A percentile compares a stretch with the other conserved stretches of the same genome.
phyloP scores from a whole-genome alignment of 1,139 yeast genomes.

The Sugiyamaella pinicola region DNA sequence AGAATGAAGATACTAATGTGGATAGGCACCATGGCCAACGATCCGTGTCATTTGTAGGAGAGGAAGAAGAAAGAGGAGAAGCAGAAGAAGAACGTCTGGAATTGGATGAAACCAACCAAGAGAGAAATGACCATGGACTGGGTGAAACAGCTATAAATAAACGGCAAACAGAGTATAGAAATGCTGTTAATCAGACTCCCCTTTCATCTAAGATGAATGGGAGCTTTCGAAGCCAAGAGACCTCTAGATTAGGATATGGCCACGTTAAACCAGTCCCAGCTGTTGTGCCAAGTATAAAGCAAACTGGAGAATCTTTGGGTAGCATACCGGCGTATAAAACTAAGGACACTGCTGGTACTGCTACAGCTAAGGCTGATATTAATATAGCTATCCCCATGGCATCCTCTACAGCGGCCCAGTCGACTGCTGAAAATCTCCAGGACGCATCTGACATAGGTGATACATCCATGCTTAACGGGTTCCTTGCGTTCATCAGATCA shows the following conservation, averaged over 20 bases:
- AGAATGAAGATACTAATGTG: constrained; percentile 13
- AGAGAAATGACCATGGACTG: not conserved
- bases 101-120: not conserved
- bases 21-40: not conserved
- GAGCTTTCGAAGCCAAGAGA: not conserved
- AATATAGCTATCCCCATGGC: not conserved
- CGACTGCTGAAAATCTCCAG: not conserved
- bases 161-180: constrained; percentile 8
- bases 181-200: constrained; percentile 11
- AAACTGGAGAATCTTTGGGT: too few relatives aligned
- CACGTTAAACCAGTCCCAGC: too few relatives aligned
- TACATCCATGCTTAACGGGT: constrained; percentile 17
- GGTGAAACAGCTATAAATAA: not conserved
- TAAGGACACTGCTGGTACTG: not conserved
- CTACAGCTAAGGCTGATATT: not conserved
- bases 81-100: not conserved
- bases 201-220: not conserved
- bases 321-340: too few relatives aligned
- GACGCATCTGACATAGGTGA: not conserved
- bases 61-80: constrained; percentile 1
- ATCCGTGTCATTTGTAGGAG: constrained; percentile 7
- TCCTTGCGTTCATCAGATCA: constrained; percentile 19
- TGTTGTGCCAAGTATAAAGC: too few relatives aligned
- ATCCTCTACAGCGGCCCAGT: not conserved
- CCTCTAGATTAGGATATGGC: not conserved